Base-by-base conservation (phyloP, 257 asterid species). In the Cruciata laevipes region DNA sequence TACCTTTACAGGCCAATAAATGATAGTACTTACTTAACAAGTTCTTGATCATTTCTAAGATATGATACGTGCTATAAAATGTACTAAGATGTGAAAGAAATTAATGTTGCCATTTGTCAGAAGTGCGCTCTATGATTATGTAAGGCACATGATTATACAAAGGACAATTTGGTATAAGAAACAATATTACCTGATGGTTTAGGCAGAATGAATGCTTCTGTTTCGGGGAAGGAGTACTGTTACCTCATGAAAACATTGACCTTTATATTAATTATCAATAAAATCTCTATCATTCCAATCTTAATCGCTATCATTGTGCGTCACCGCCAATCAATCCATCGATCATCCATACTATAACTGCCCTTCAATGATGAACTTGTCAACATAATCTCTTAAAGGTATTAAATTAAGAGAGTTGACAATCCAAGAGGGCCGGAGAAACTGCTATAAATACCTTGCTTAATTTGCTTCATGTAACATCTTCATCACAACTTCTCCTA, bases 241-340 rank as follows among this genome's bases (percentile, higher is more conserved):
- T 21, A 18, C 66, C 65, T 71, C 63, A 66, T 69, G 47, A 58
- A 72, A 24, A 80, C 58, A 18, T 83, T 85, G 87, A 81, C 83
- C 71, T 21, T 53, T 7, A 20, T 0, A 18, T 18, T n/a, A 51
- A 12, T 59, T 61, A n/a, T 13, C 23, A 35, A 57, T 44, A 5
- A n/a, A 53, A 1, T 20, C 64, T 74, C 63, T 42, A 66, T 47
- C 49, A 31, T 44, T 74, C 74, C 72, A 76, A 63, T 47, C 55
- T 47, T 17, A 17, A 47, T 47, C 71, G 40, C 20, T 13, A 59
- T 14, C 64, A 59, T 59, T 30, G 38, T 73, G 61, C 68, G 75
- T 78, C 80, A 77, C 86, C 87, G 83, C 23, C 23, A 51, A 51
- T 42, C 18, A 11, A 42, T 60, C 88, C 94, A 69, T 70, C 65